These are phyloP conservation scores for Chimonanthus praecox DNA, from an alignment of 164 flowering plant genomes.

Conservation along the genomic window DNA sequence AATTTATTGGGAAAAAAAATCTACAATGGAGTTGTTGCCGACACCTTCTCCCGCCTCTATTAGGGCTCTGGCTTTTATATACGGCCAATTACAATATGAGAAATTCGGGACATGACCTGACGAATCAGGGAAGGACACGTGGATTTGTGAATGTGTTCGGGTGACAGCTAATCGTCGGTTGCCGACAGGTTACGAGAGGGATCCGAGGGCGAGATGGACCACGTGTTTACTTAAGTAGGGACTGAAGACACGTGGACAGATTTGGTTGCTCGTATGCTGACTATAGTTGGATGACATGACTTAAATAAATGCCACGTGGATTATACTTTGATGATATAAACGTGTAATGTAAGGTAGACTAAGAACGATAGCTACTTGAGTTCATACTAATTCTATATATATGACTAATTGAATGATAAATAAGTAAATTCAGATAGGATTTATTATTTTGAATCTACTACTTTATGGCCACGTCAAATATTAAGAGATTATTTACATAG, in stretches of 20 bases:
- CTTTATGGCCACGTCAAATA: too few relatives aligned
- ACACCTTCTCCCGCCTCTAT: slow-evolving; percentile 17
- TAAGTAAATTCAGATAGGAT: too few relatives aligned
- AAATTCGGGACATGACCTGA: background rate
- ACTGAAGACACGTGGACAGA: background rate
- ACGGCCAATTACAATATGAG: background rate
- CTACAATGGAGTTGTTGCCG: slow-evolving; percentile 23
- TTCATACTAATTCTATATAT: too few relatives aligned
- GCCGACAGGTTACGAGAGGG: slow-evolving; percentile 32
- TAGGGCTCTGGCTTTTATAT: background rate
- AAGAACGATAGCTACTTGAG: too few relatives aligned
- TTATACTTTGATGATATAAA: too few relatives aligned
- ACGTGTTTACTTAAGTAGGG: background rate
- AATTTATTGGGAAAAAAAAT: background rate
- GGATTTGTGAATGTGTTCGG: slow-evolving; percentile 1
- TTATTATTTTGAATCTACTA: too few relatives aligned
- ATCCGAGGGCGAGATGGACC: slow-evolving; percentile 1
- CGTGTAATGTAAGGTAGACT: too few relatives aligned
- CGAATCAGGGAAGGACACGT: slow-evolving; percentile 22
- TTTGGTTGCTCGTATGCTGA: too few relatives aligned
- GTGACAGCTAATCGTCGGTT: slow-evolving; percentile 29
- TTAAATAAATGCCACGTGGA: too few relatives aligned
- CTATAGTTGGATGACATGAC: background rate
- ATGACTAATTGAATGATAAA: too few relatives aligned
- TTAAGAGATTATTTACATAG: too few relatives aligned